Percentiles rank a stretch among this genome's conserved stretches.
phyloP scores from a whole-genome alignment of 1,284 basidiomycete species.

The Sphagnurus paluster region DNA sequence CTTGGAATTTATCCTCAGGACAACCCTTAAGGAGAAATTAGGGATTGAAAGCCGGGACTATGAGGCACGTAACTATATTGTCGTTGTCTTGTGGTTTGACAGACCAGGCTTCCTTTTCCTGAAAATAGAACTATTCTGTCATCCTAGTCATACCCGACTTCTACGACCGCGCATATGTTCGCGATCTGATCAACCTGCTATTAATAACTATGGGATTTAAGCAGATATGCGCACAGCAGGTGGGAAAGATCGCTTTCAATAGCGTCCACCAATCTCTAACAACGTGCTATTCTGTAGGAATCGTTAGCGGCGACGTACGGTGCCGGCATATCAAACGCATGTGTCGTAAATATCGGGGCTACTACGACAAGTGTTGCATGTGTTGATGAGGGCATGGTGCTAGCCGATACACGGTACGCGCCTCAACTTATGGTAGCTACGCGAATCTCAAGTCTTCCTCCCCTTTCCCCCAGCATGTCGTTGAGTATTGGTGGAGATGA shows the following conservation, averaged over 20 bases:
- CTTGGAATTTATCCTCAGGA: slow-evolving; percentile 69
- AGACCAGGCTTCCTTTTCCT: neutral
- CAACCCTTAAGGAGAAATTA: slow-evolving; percentile 62
- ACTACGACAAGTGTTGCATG: slow-evolving; percentile 86
- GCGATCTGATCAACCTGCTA: slow-evolving; percentile 77
- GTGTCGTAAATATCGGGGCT: slow-evolving; percentile 95
- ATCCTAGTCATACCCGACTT: slow-evolving; percentile 93
- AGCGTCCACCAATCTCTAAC: no score
- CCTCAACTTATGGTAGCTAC: no score
- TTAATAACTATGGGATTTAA: slow-evolving; percentile 88
- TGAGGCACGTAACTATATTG: slow-evolving; percentile 47
- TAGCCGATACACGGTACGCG: slow-evolving; percentile 81
- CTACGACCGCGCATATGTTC: slow-evolving; percentile 83
- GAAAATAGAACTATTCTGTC: slow-evolving; percentile 75
- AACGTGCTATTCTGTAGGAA: slow-evolving; percentile 74
- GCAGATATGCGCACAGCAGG: slow-evolving; percentile 88
- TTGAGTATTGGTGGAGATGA: slow-evolving; percentile 93
- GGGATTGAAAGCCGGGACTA: slow-evolving; percentile 58
- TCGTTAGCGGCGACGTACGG: slow-evolving; percentile 93
- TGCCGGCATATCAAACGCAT: slow-evolving; percentile 92
- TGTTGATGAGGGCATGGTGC: slow-evolving; percentile 92
- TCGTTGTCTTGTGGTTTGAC: neutral
- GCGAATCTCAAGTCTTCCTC: no score
- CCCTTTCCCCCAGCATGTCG: slow-evolving; percentile 81
- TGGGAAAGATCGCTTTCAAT: slow-evolving; percentile 30